Percentiles rank a stretch among this genome's conserved stretches.
phyloP scores from a whole-genome alignment of 2,329 filamentous ascomycete genomes.

The Pseudogymnoascus sp. region DNA sequence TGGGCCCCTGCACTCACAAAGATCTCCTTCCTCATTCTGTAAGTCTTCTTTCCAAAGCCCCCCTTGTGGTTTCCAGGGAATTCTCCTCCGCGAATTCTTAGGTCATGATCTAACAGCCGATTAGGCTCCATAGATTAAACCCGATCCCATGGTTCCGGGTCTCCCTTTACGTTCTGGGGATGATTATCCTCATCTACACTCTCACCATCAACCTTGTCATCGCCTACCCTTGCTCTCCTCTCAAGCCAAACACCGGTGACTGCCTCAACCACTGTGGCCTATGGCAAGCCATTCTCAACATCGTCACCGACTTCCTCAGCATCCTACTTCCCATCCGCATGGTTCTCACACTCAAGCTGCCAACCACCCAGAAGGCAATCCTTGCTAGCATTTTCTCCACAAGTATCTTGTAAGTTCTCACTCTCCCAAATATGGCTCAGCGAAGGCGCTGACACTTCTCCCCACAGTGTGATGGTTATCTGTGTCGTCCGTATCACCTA shows the following conservation, averaged over 20 bases:
- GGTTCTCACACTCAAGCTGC: not conserved
- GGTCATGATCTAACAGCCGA: not conserved
- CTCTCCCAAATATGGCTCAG: not conserved
- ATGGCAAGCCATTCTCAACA: conserved; percentile 5
- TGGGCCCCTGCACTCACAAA: conserved; percentile 7
- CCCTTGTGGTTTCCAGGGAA: not conserved
- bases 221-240: conserved; percentile 1
- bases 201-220: conserved; percentile 7
- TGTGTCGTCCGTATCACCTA: conserved; percentile 10
- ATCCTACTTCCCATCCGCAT: not conserved
- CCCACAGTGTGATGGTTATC: not conserved
- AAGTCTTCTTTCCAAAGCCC: not conserved
- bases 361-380: not conserved
- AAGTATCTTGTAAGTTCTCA: not conserved
- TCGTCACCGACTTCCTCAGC: conserved; percentile 1
- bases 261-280: not conserved
- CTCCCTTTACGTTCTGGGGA: not conserved
- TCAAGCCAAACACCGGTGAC: not conserved
- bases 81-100: not conserved
- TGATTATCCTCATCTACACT: not conserved
- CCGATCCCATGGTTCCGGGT: not conserved
- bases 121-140: conserved; percentile 2
- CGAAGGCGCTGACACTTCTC: not conserved
- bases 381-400: not conserved
- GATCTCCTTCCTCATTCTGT: conserved; percentile 6